phyloP scores from a whole-genome alignment of 345 rosid genomes.

The Balakata baccata region DNA sequence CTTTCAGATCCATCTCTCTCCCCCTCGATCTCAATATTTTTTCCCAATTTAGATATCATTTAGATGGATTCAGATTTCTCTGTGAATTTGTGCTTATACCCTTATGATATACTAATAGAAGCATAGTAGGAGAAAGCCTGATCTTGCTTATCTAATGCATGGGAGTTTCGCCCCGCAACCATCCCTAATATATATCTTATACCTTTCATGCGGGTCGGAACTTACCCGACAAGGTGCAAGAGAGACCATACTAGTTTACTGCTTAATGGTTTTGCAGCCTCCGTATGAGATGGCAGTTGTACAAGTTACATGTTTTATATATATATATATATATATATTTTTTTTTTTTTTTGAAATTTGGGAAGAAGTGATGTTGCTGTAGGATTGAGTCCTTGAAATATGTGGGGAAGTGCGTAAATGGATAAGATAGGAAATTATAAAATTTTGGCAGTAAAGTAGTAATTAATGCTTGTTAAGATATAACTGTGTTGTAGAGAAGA shows the following conservation, averaged over 20 bases:
- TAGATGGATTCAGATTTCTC: background rate
- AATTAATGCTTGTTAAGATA: background rate
- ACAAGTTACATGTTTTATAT: background rate
- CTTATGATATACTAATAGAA: too few relatives aligned
- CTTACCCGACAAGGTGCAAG: background rate
- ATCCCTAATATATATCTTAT: too few relatives aligned
- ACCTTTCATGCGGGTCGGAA: too few relatives aligned
- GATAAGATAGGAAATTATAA: background rate
- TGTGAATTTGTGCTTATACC: background rate
- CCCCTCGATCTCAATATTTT: background rate
- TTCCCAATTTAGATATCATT: background rate
- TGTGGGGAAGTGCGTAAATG: background rate
- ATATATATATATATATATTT: too few relatives aligned
- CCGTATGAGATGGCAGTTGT: background rate
- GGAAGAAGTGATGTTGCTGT: background rate
- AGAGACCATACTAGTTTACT: background rate
- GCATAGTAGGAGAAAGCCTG: too few relatives aligned
- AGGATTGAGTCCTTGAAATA: conserved; percentile 4
- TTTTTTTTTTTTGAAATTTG: too few relatives aligned
- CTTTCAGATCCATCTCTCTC: conserved; percentile 2
- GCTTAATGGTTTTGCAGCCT: background rate
- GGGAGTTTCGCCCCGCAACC: too few relatives aligned
- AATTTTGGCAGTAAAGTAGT: background rate
- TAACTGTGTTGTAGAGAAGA: background rate
- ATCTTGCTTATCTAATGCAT: too few relatives aligned